Percentiles rank a stretch among this genome's conserved stretches.
Conservation (phyloP, 208 protist species). For the Trypanosoma caninum region DNA sequence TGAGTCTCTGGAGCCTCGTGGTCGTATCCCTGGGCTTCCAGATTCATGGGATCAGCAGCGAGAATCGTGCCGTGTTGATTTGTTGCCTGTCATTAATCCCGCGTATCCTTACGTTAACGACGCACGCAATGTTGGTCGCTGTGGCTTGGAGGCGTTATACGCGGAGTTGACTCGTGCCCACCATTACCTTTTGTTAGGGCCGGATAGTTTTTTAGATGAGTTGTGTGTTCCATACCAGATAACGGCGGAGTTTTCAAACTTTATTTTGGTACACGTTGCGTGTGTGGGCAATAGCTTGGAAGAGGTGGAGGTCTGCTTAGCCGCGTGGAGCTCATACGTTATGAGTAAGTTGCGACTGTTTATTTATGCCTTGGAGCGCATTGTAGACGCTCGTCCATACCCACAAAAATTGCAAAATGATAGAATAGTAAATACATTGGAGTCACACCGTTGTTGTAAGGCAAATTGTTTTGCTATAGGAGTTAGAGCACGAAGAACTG, state of each 20-base stretch:
- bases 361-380: conserved; percentile 69
- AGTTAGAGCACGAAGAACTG: conserved; percentile 11
- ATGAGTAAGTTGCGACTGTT: conserved; percentile 75
- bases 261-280: conserved; percentile 54
- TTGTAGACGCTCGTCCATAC: conserved; percentile 60
- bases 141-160: conserved; percentile 60
- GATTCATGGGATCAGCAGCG: conserved; percentile 44
- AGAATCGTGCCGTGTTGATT: conserved; percentile 49
- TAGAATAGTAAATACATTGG: background rate
- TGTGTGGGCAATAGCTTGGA: conserved; percentile 18
- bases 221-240: conserved; percentile 49
- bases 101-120: conserved; percentile 97
- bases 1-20: conserved; percentile 9
- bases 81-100: conserved; percentile 96
- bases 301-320: conserved; percentile 31
- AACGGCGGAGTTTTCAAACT: conserved; percentile 37
- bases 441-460: background rate
- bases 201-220: conserved; percentile 17
- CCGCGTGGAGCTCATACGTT: conserved; percentile 67
- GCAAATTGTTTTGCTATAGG: conserved; percentile 20
- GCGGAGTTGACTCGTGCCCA: conserved; percentile 55
- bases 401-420: conserved; percentile 26
- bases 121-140: conserved; percentile 83
- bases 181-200: conserved; percentile 22
- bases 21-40: conserved; percentile 59